Conservation (phyloP, 176 grass and related monocot genomes). For the Triticum monococcum region DNA sequence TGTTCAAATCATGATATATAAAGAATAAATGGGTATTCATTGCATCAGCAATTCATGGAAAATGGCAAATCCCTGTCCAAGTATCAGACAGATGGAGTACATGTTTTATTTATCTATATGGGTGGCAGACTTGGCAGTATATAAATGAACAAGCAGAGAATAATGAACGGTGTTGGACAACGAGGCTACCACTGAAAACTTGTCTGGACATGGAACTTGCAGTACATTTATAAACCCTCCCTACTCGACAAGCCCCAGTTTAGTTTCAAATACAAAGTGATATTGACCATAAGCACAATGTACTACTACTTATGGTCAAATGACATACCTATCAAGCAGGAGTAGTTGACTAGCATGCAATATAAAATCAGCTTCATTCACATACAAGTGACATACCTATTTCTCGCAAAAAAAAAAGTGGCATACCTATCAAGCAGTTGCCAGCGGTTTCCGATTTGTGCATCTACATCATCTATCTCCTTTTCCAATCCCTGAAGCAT, state of each 20-base stretch:
- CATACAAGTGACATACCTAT: conserved; percentile 58
- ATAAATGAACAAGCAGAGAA: conserved; percentile 25
- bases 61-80: not conserved
- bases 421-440: conserved; percentile 91
- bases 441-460: conserved; percentile 94
- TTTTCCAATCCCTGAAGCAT: conserved; percentile 93
- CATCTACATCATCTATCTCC: conserved; percentile 98
- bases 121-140: not conserved
- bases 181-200: not conserved
- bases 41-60: not conserved
- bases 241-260: not conserved
- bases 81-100: not conserved
- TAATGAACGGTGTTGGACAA: not conserved
- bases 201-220: not conserved
- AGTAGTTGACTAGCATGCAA: conserved; percentile 1
- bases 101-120: not conserved
- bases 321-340: no score
- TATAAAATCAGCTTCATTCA: conserved; percentile 1
- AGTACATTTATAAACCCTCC: not conserved
- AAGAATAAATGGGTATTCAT: not conserved
- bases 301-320: not conserved
- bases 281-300: conserved; percentile 14
- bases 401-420: not conserved
- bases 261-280: not conserved
- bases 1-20: not conserved